phyloP scores from a whole-genome alignment of 768 basidiomycete genomes.

The Flagelloscypha sp. region DNA sequence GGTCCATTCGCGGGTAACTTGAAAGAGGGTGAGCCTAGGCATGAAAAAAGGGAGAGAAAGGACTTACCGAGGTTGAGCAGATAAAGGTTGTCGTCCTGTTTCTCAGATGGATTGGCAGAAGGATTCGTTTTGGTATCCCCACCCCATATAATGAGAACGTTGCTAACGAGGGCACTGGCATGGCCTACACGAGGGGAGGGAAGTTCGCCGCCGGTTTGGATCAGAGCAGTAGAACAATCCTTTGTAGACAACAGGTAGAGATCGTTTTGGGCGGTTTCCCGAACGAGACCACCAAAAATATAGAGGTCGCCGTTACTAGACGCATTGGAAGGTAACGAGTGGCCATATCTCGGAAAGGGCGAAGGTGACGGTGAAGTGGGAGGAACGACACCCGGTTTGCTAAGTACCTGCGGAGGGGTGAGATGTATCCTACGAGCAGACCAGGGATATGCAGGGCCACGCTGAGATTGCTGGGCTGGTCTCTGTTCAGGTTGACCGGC shows the following conservation, averaged over 20 bases:
- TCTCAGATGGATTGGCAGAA: constrained; percentile 52
- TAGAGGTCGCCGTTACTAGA: constrained; percentile 84
- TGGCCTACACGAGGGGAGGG: constrained; percentile 94
- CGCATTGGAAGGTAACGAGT: constrained; percentile 76
- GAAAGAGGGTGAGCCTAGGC: constrained; percentile 3
- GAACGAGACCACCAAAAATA: constrained; percentile 93
- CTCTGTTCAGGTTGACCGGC: constrained; percentile 20
- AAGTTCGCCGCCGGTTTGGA: constrained; percentile 84
- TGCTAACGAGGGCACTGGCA: constrained; percentile 90
- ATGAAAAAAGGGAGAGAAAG: constrained; percentile 4
- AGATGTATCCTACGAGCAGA: constrained; percentile 65
- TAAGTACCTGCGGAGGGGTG: constrained; percentile 55
- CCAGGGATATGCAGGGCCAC: constrained; percentile 75
- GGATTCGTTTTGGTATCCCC: constrained; percentile 87
- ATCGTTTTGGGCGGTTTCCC: constrained; percentile 85
- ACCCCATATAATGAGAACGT: constrained; percentile 95
- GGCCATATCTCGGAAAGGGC: constrained; percentile 95
- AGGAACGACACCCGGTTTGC: constrained; percentile 56
- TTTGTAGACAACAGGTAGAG: constrained; percentile 82
- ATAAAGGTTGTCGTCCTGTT: constrained; percentile 89
- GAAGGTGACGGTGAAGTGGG: constrained; percentile 68
- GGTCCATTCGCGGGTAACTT: constrained; percentile 95
- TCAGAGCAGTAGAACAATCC: constrained; percentile 68
- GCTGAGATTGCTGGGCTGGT: constrained; percentile 24
- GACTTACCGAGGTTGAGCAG: constrained; percentile 84